phyloP scores from a whole-genome alignment of 2,329 filamentous ascomycete genomes.

The Leptographium flavum region DNA sequence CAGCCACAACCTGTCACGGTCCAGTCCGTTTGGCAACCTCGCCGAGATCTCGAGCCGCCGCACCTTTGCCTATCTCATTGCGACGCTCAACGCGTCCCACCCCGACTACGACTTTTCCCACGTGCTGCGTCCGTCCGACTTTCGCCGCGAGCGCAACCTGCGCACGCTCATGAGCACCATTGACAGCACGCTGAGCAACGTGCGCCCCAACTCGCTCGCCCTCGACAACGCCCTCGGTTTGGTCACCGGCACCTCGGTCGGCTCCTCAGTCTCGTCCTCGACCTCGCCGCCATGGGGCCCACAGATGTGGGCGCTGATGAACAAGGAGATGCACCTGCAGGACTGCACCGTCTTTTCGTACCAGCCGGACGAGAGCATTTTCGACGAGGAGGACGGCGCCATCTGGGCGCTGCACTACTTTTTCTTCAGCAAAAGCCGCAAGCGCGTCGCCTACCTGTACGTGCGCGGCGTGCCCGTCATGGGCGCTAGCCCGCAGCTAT shows the following conservation, averaged over 20 bases:
- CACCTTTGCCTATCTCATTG: slow-evolving; percentile 91
- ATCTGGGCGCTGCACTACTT: slow-evolving; percentile 97
- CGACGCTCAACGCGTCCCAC: slow-evolving; percentile 90
- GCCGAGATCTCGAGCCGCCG: slow-evolving; percentile 78
- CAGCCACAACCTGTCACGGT: slow-evolving; percentile 62
- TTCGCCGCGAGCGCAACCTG: slow-evolving; percentile 69
- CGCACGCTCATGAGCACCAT: slow-evolving; percentile 74
- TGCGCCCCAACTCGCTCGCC: slow-evolving; percentile 47
- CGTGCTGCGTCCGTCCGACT: slow-evolving; percentile 76
- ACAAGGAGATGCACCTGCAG: slow-evolving; percentile 86
- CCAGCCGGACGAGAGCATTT: slow-evolving; percentile 76
- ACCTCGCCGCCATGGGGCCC: slow-evolving; percentile 64
- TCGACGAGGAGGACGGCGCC: slow-evolving; percentile 79
- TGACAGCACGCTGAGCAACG: slow-evolving; percentile 75
- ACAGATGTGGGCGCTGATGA: slow-evolving; percentile 80
- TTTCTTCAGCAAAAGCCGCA: slow-evolving; percentile 87
- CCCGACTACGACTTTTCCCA: slow-evolving; percentile 96
- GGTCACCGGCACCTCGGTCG: slow-evolving; percentile 27
- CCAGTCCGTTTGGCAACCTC: slow-evolving; percentile 83
- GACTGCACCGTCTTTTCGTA: slow-evolving; percentile 87
- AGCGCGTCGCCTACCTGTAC: slow-evolving; percentile 89
- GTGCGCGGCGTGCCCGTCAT: slow-evolving; percentile 75
- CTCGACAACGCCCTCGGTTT: slow-evolving; percentile 25
- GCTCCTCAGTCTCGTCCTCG: slow-evolving; percentile 18
- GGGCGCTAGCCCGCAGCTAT: slow-evolving; percentile 41